These are phyloP conservation scores for Phialemonium atrogriseum DNA, from an alignment of 2,329 filamentous ascomycete genomes.

Conservation along the genomic window DNA sequence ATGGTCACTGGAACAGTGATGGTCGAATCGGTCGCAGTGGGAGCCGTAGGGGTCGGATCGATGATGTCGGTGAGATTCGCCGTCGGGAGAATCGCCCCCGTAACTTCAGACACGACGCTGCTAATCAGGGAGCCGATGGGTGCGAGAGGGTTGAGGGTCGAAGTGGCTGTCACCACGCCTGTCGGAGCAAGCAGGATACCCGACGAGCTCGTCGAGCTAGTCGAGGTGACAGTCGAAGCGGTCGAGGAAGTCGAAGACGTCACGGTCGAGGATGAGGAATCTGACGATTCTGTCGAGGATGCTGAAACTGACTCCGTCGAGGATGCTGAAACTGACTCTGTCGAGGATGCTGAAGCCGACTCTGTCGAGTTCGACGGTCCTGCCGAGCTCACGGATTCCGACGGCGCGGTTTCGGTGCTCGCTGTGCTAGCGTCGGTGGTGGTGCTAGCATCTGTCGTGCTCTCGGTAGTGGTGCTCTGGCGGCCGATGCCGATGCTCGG, in stretches of 20 bases:
- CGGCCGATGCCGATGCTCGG: too few species aligned
- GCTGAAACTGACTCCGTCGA: too few species aligned
- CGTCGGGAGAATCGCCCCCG: slow-evolving; percentile 6
- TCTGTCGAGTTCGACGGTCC: too few species aligned
- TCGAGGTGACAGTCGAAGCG: not conserved
- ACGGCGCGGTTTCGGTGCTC: too few species aligned
- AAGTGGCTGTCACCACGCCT: slow-evolving; percentile 19
- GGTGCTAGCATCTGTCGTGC: not conserved
- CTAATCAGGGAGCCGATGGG: slow-evolving; percentile 11
- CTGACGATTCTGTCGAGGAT: slow-evolving; percentile 1
- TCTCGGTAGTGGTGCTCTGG: too few species aligned
- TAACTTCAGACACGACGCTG: slow-evolving; percentile 11
- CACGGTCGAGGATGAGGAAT: too few species aligned
- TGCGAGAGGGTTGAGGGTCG: not conserved
- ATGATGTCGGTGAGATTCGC: slow-evolving; percentile 9
- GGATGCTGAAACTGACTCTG: too few species aligned
- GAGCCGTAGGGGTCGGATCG: slow-evolving; percentile 2
- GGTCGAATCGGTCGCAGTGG: not conserved
- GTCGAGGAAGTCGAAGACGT: too few species aligned
- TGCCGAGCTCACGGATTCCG: too few species aligned
- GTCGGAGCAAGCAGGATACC: slow-evolving; percentile 22
- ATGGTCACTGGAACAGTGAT: not conserved
- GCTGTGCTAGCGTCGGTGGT: too few species aligned
- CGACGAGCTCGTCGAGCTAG: slow-evolving; percentile 10
- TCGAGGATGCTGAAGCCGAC: too few species aligned